These are phyloP conservation scores for Chaetomium tenue DNA, from an alignment of 495 filamentous ascomycete species.

Conservation along the genomic window DNA sequence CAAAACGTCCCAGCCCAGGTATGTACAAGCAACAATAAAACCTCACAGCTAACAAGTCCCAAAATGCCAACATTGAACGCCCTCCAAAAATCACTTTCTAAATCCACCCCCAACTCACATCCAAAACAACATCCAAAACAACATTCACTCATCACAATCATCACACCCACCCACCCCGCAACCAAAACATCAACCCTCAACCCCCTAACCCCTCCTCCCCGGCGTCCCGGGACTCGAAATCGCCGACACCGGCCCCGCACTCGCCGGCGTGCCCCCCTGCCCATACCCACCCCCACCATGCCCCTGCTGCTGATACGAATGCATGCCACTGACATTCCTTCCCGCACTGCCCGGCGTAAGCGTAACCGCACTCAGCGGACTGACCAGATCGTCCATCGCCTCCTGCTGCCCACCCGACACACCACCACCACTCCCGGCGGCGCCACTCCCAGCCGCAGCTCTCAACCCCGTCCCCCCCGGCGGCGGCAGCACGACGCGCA, in stretches of 20 bases:
- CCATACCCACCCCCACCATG: neutral
- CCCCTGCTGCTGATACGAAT: constrained; percentile 1
- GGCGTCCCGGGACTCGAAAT: constrained; percentile 8
- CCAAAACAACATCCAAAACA: neutral
- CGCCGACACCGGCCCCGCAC: constrained; percentile 1
- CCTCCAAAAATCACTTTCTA: neutral
- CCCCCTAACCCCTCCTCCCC: neutral
- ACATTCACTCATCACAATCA: neutral
- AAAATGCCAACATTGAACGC: neutral
- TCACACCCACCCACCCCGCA: neutral
- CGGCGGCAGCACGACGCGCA: neutral
- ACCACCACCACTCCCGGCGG: no score
- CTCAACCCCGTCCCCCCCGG: neutral
- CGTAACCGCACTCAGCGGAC: constrained; percentile 25
- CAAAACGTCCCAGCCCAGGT: no score
- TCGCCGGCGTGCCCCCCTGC: neutral
- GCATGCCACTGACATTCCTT: neutral
- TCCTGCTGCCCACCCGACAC: neutral
- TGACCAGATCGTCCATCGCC: constrained; percentile 29
- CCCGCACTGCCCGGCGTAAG: constrained; percentile 18
- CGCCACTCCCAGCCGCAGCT: neutral
- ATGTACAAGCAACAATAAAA: no score
- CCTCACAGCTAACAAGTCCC: no score
- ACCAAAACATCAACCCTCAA: neutral
- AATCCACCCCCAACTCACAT: neutral